phyloP scores from a whole-genome alignment of 306 rosid genomes.

The Heteromeles arbutifolia region DNA sequence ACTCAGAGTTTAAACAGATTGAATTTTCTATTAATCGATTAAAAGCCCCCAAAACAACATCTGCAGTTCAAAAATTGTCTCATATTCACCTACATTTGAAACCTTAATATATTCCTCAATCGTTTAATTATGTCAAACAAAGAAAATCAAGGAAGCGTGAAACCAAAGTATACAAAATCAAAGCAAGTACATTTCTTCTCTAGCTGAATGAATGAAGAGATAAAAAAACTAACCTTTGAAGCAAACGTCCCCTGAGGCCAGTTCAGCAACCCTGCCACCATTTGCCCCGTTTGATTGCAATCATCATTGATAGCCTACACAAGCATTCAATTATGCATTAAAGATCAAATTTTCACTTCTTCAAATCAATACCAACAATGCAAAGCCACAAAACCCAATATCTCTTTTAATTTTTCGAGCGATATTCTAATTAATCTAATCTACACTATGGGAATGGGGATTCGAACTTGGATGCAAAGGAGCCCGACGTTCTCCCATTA shows the following conservation, averaged over 20 bases:
- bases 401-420: background rate
- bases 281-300: constrained; percentile 98
- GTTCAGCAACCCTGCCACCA: constrained; percentile 86
- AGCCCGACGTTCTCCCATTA: background rate
- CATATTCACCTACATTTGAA: background rate
- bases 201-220: background rate
- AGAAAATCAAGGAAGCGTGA: background rate
- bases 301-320: constrained; percentile 92
- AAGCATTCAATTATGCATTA: background rate
- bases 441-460: background rate
- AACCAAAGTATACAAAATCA: background rate
- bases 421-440: background rate
- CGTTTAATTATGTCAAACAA: background rate
- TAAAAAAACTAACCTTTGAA: constrained; percentile 59
- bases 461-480: background rate
- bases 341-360: background rate
- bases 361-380: background rate
- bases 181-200: background rate
- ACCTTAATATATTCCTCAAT: background rate
- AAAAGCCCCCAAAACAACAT: background rate
- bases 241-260: constrained; percentile 99
- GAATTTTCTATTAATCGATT: background rate
- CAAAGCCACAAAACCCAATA: background rate
- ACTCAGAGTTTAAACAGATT: background rate
- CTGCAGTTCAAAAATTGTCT: background rate